Evolutionary conservation across 2,329 filamentous ascomycete species (phyloP), one percentile per base, ranked within the genome.

Genomic region (Xylaria sp.): DNA sequence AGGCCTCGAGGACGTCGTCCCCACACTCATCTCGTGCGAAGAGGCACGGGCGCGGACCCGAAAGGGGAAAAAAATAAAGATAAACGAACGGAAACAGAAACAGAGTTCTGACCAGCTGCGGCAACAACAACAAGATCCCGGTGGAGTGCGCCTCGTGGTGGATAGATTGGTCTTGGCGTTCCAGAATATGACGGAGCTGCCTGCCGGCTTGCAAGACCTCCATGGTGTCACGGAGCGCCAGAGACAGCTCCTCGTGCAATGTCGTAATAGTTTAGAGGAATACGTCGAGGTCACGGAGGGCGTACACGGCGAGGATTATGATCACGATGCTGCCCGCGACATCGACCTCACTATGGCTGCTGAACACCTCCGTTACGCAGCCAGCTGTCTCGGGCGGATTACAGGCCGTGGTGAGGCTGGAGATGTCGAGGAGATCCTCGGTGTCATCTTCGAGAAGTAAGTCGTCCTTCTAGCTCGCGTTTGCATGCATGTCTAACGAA

Each of bases 401-500:
- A 98, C 94, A 0, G 96, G 96, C 0, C 89, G 89, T 65, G 94
- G 94, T 0, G 93, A 94, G 75, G 88, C 88, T 50, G 93, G 94
- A 2, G 95, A 98, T 80, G 94, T 98, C 18, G 95, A 99, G 79
- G 96, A 98, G 78, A 93, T 99, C 8, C 82, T 99, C 54, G 96
- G 96, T 0, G 94, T 99, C 25, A 94, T 99, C 3, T 99, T 99
- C 82, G 95, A 98, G 80, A 98, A 97, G 93, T 97, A 83, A 85
- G 89, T 88, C 44, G 13, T 28, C 37, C 15, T 41, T 41, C 37
- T 48, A 41, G n/a, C n/a, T 72, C 66, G 57, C 63, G 44, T 60
- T 2, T 32, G 60, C 51, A 52, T 23, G 59, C 51, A 54, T 69
- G 54, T 59, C 63, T 66, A 61, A 74, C 62, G 62, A 74, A 51